Evolutionary conservation across 2,329 filamentous ascomycete species (phyloP), one percentile per base, ranked within the genome.

Genomic region (Colletotrichum sp.): DNA sequence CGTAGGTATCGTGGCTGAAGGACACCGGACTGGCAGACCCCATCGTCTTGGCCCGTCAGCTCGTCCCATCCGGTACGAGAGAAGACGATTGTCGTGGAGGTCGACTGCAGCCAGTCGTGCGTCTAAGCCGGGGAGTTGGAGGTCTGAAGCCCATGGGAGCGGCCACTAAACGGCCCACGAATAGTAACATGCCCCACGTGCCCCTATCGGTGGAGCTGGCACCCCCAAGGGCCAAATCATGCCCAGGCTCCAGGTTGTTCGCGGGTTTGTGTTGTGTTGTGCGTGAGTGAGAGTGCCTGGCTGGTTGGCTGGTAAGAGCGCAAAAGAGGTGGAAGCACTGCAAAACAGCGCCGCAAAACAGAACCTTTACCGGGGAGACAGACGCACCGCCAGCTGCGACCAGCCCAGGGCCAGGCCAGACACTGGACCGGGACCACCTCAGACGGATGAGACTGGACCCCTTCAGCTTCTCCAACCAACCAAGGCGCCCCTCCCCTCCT

Each of bases 151-250:
- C 5, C 64, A 44, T 30, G 26, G 60, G 34, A 68, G 57, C 48
- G 60, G 48, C 72, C 68, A 44, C 32, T 74, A 69, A 69, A 69
- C n/a, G 39, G 59, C 59, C 68, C 65, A 72, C 39, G 75, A 77
- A 77, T 77, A 76, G 75, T 60, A 77, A 72, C 75, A 66, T 7
- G 68, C 72, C 72, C 75, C 72, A 77, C 65, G 57, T 65, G 52
- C 72, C 75, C 68, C 60, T 52, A 68, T 48, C 32, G 22, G 65
- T 73, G 74, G 71, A 68, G 70, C 34, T 52, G 70, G 18, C 57
- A 63, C 16, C 55, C 32, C 39, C 52, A 55, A 67, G 44, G 44
- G 44, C 44, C 44, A 26, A 52, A 67, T 36, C 62, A 72, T 52
- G 68, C 52, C 34, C 36, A 55, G 71, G 39, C 68, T 57, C 39